A percentile compares a stretch with the other conserved stretches of the same genome.
Conservation (phyloP, 306 rosid genomes). For the Fagus crenata region DNA sequence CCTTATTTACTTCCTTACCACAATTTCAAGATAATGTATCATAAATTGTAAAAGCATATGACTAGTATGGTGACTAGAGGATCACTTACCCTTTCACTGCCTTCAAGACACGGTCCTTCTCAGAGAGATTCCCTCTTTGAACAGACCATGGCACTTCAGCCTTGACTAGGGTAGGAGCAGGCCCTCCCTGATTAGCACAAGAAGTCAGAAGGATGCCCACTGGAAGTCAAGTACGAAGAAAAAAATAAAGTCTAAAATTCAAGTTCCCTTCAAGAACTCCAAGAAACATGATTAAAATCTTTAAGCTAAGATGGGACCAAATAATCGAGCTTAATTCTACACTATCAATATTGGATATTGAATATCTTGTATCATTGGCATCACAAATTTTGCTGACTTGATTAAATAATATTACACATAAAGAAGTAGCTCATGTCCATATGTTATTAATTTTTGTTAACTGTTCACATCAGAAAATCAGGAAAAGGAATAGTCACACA, state of each 20-base stretch:
- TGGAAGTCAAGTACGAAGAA: not conserved
- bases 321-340: too few relatives aligned
- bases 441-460: too few relatives aligned
- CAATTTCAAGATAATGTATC: not conserved
- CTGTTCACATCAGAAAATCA: too few relatives aligned
- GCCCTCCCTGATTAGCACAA: conserved; percentile 28
- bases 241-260: not conserved
- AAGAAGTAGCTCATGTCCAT: too few relatives aligned
- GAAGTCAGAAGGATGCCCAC: not conserved
- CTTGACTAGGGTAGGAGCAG: conserved; percentile 35
- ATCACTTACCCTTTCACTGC: conserved; percentile 42
- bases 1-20: not conserved
- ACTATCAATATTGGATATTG: too few relatives aligned
- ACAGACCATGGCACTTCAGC: conserved; percentile 50
- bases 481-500: too few relatives aligned
- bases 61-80: not conserved
- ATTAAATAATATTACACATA: too few relatives aligned
- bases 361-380: too few relatives aligned
- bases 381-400: too few relatives aligned
- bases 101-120: conserved; percentile 44
- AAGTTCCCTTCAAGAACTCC: too few relatives aligned
- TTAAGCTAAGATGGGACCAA: too few relatives aligned
- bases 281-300: too few relatives aligned
- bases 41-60: not conserved
- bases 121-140: conserved; percentile 42